phyloP scores from a whole-genome alignment of 495 filamentous ascomycete genomes.

The Neurospora sp. region DNA sequence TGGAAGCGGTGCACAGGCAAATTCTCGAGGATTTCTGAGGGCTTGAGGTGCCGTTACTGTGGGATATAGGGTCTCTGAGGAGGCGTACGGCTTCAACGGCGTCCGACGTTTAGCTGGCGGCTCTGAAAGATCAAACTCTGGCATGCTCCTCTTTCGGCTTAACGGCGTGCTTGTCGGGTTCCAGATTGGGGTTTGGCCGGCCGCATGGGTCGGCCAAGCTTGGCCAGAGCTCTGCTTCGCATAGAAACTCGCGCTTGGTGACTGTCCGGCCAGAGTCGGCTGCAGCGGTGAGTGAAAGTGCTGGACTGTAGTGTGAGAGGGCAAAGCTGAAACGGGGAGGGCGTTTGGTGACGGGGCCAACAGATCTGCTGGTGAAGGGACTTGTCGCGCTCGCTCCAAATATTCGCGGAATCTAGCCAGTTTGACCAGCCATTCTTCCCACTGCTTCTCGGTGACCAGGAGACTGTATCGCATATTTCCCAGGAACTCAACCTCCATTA shows the following conservation, averaged over 20 bases:
- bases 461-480: constrained; percentile 97
- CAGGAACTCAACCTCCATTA: constrained; percentile 99
- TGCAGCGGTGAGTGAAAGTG: constrained; percentile 22
- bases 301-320: constrained; percentile 35
- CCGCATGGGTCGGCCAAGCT: constrained; percentile 28
- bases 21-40: not conserved
- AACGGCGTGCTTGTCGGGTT: constrained; percentile 29
- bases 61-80: not conserved
- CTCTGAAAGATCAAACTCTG: constrained; percentile 52
- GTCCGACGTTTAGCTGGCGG: constrained; percentile 57
- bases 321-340: constrained; percentile 14
- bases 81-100: not conserved
- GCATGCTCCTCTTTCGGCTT: constrained; percentile 58
- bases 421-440: constrained; percentile 76
- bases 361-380: constrained; percentile 23
- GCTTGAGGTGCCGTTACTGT: not conserved
- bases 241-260: constrained; percentile 18
- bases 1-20: not conserved
- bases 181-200: constrained; percentile 33
- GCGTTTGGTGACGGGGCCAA: constrained; percentile 27
- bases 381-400: constrained; percentile 47
- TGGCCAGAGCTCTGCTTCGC: constrained; percentile 5
- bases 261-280: constrained; percentile 17
- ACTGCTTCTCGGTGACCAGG: constrained; percentile 71
- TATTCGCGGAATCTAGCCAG: constrained; percentile 70